Evolutionary conservation across 2,329 filamentous ascomycete species (phyloP).

Genomic region (Westerdykella ornata): DNA sequence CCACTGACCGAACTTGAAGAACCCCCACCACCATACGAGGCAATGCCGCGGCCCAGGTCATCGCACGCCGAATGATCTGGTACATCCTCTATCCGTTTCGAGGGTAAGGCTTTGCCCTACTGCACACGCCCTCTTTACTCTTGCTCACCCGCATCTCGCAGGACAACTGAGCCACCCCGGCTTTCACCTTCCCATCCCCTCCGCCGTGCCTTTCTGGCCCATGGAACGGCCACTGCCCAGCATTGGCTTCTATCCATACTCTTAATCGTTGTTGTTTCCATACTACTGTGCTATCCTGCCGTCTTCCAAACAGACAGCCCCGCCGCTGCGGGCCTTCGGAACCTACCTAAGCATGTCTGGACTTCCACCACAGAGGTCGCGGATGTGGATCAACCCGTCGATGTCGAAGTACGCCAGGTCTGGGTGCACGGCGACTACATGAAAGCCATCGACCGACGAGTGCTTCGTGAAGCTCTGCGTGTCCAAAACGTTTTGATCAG

Average conservation of each 20-base stretch:
- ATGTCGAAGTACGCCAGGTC: constrained; percentile 74
- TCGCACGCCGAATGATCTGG: constrained; percentile 56
- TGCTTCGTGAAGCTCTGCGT: constrained; percentile 60
- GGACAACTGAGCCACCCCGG: constrained; percentile 66
- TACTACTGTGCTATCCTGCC: constrained; percentile 65
- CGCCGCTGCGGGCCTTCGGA: constrained; percentile 62
- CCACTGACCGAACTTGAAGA: neutral
- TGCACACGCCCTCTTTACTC: neutral
- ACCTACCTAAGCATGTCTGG: constrained; percentile 74
- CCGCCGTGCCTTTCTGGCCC: constrained; percentile 58
- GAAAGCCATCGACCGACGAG: constrained; percentile 60
- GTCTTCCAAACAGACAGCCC: constrained; percentile 69
- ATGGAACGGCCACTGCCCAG: constrained; percentile 62
- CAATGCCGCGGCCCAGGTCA: constrained; percentile 20
- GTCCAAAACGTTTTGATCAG: constrained; percentile 66
- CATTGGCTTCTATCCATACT: constrained; percentile 70
- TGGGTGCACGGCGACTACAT: constrained; percentile 80
- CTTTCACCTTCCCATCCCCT: constrained; percentile 60
- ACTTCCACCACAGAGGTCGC: constrained; percentile 60
- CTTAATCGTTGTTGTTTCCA: constrained; percentile 64
- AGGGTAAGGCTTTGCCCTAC: constrained; percentile 52
- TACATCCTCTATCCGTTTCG: constrained; percentile 70
- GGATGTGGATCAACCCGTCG: constrained; percentile 47
- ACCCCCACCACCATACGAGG: neutral
- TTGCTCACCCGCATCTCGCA: constrained; percentile 30